Evolutionary conservation across 768 basidiomycete genomes (phyloP).

Genomic region (Lentinula edodes): DNA sequence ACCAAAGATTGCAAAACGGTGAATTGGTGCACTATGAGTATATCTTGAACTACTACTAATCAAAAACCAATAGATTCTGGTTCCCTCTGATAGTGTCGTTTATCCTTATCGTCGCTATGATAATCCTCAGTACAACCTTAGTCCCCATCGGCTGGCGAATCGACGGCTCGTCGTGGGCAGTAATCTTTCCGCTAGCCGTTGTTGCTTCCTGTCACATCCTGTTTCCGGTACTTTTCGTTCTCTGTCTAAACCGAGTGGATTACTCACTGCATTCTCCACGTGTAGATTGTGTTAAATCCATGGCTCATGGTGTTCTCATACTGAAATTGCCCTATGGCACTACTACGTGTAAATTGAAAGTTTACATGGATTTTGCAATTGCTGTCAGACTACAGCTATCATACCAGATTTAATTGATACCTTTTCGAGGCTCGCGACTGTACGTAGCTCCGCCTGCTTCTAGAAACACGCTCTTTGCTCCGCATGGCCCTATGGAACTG

Average conservation of each 20-base stretch:
- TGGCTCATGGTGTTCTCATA: constrained; percentile 4
- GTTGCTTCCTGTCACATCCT: constrained; percentile 25
- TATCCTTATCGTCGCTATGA: constrained; percentile 50
- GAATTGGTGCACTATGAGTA: constrained; percentile 35
- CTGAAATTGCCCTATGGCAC: not conserved
- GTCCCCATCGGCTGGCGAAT: constrained; percentile 57
- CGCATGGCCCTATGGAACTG: not conserved
- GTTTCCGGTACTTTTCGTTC: constrained; percentile 38
- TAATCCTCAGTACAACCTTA: constrained; percentile 40
- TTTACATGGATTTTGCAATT: not conserved
- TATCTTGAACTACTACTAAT: constrained; percentile 21
- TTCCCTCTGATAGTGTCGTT: constrained; percentile 50
- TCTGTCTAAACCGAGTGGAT: not conserved
- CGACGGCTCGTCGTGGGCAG: constrained; percentile 58
- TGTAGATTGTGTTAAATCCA: constrained; percentile 33
- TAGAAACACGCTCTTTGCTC: not conserved
- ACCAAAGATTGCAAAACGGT: constrained; percentile 73
- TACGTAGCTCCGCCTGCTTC: not conserved
- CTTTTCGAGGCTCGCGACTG: not conserved
- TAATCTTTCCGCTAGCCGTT: constrained; percentile 67
- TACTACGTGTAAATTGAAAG: not conserved
- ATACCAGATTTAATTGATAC: not conserved
- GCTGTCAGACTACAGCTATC: not conserved
- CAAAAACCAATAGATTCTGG: constrained; percentile 41
- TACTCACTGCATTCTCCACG: not conserved